phyloP scores from a whole-genome alignment of 768 basidiomycete genomes.

The Clavulina sp. region DNA sequence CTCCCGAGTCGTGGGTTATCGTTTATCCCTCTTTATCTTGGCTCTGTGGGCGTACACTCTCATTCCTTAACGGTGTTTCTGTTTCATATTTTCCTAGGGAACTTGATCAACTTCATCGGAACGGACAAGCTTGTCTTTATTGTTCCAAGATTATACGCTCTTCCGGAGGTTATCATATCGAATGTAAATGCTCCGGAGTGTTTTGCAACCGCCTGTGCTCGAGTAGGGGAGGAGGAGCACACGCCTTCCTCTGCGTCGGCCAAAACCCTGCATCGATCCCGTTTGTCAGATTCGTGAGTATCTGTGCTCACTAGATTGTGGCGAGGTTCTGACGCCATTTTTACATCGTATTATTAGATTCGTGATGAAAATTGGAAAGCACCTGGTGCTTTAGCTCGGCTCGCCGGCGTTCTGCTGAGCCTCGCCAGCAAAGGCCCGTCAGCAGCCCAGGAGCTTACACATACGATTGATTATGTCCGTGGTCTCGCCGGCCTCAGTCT shows the following conservation, averaged over 20 bases:
- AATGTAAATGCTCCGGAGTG: conserved; percentile 46
- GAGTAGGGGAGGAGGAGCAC: conserved; percentile 40
- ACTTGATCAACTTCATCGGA: conserved; percentile 49
- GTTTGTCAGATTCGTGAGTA: conserved; percentile 40
- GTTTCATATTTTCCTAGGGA: conserved; percentile 31
- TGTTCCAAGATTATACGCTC: conserved; percentile 49
- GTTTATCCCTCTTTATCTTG: neutral
- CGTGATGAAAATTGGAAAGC: conserved; percentile 48
- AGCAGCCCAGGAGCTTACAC: conserved; percentile 18
- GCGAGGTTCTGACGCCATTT: neutral
- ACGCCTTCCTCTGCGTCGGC: conserved; percentile 54
- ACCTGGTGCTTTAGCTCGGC: conserved; percentile 5
- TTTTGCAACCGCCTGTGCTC: conserved; percentile 75
- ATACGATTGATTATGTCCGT: conserved; percentile 38
- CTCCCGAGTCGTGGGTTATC: conserved; percentile 47
- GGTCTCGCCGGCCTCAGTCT: conserved; percentile 59
- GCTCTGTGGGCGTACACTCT: neutral
- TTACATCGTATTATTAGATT: neutral
- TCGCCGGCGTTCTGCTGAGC: conserved; percentile 33
- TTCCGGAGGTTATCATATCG: conserved; percentile 23
- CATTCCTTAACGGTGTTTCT: conserved; percentile 1
- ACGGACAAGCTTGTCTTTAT: conserved; percentile 44
- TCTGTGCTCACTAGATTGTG: neutral
- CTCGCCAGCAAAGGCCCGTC: conserved; percentile 27
- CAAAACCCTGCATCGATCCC: conserved; percentile 54